Evolutionary conservation across 2,329 filamentous ascomycete genomes (phyloP), one percentile per base, ranked within the genome.

Genomic region (Colletotrichum sp.): DNA sequence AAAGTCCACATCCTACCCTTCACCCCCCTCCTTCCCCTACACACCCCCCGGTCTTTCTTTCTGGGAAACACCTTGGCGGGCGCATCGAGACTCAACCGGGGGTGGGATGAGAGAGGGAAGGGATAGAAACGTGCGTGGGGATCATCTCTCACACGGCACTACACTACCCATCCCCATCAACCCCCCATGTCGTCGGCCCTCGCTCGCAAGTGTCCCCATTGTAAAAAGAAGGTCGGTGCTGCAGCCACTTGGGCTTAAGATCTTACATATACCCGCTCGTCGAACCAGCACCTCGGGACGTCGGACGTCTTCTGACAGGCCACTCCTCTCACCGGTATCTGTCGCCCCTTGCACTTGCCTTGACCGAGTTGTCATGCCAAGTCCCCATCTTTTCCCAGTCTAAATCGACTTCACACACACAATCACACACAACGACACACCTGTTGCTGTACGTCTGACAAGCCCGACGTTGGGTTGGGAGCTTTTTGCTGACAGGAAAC

Each of bases 211-310:
- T 57, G 48, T 39, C 55, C 60, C 65, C 67, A 39, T 69, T 13
- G 66, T 34, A 24, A 39, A 32, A 34, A 32, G 52, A 63, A 48
- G 39, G 39, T 48, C 39, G 39, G 62, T 55, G 34, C 72, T 65
- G 72, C 60, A 75, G 72, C 72, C 62, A 34, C 68, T 22, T 44
- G n/a, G 32, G 64, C 57, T 73, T 75, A 75, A 34, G 57, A 75
- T 73, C 64, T 75, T 75, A 75, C 73, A 75, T 75, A 75, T 73
- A 75, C 70, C 73, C 73, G 64, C 73, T 68, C 16, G 70, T 64
- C 67, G 68, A 75, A 68, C 73, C 73, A 73, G 15, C 70, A 73
- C 73, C 32, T 68, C 57, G 73, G 73, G 64, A 75, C 70, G 70
- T 64, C 32, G 73, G 64, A 75, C 73, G 70, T 64, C 32, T 57